Evolutionary conservation across 1,284 basidiomycete species (phyloP), one percentile per base, ranked within the genome.

Genomic region (Kwoniella shivajii): DNA sequence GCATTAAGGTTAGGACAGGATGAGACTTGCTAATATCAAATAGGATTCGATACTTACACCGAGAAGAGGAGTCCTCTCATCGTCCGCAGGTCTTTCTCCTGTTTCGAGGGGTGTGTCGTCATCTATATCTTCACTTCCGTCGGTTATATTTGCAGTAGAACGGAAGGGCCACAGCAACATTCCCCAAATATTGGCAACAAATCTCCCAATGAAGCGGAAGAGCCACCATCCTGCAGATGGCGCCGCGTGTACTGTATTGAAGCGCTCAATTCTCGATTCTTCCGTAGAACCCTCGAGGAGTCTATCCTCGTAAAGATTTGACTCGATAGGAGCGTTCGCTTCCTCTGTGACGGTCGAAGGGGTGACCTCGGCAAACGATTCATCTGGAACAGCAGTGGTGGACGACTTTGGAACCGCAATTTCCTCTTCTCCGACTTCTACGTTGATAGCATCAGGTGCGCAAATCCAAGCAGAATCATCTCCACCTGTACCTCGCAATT

Each of bases 21-120:
- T 29, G 34, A 14, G 18, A 13, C 29, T 10, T 24, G 10, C 22
- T 10, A 36, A 6, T 20, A 13, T 39, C n/a, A n/a, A n/a, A n/a
- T n/a, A n/a, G n/a, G 27, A 14, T 9, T 24, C 0, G 20, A n/a
- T 14, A 56, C 59, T 60, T 41, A 60, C 59, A 16, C 46, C 49
- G 11, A 63, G 55, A 26, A 63, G 45, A 31, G 54, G 58, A 34
- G 61, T 63, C 30, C 45, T 47, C 45, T 63, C 61, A 36, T 59
- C 37, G 1, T 42, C 20, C n/a, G 50, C 13, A 51, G 31, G 9
- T 42, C 43, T 14, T 37, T 37, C 13, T 10, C 18, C 20, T 11
- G 41, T 41, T 22, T 51, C 44, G 10, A 43, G 42, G 26, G 34
- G 27, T 36, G 30, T 47, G 2, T 42, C 29, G 7, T 33, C 31